These are phyloP conservation scores for Globisporangium cederbergense DNA, from an alignment of 352 stramenopile species.

Conservation along the genomic window DNA sequence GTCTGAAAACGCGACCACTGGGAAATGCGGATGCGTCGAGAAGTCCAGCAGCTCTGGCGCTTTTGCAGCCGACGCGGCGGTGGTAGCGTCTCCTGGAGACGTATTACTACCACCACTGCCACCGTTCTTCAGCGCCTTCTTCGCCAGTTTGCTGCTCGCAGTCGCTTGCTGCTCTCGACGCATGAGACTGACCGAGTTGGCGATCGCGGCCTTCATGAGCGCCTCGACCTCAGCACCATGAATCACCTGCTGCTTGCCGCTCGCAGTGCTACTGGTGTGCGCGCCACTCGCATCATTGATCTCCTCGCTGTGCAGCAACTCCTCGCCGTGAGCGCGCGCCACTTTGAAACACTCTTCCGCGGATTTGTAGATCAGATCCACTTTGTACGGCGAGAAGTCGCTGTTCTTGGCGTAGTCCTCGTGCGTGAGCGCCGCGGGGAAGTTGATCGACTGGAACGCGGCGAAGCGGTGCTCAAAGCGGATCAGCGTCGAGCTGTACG, in stretches of 20 bases:
- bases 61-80: conserved; percentile 12
- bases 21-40: conserved; percentile 66
- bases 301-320: conserved; percentile 39
- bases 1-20: conserved; percentile 42
- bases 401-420: conserved; percentile 77
- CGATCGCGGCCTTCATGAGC: conserved; percentile 56
- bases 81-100: background rate
- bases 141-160: conserved; percentile 16
- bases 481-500: conserved; percentile 61
- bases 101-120: background rate
- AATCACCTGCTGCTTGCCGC: conserved; percentile 16
- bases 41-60: conserved; percentile 50
- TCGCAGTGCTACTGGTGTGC: conserved; percentile 9
- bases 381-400: conserved; percentile 71
- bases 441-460: conserved; percentile 71
- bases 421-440: conserved; percentile 59
- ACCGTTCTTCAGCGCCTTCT: conserved; percentile 28
- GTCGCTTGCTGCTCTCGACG: conserved; percentile 37
- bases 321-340: conserved; percentile 48
- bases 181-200: conserved; percentile 59
- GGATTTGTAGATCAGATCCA: conserved; percentile 81
- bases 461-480: conserved; percentile 81
- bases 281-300: conserved; percentile 17
- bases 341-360: conserved; percentile 84
- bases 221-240: conserved; percentile 46